phyloP scores from a whole-genome alignment of 768 basidiomycete species.

The Kwoniella mangroviensis region DNA sequence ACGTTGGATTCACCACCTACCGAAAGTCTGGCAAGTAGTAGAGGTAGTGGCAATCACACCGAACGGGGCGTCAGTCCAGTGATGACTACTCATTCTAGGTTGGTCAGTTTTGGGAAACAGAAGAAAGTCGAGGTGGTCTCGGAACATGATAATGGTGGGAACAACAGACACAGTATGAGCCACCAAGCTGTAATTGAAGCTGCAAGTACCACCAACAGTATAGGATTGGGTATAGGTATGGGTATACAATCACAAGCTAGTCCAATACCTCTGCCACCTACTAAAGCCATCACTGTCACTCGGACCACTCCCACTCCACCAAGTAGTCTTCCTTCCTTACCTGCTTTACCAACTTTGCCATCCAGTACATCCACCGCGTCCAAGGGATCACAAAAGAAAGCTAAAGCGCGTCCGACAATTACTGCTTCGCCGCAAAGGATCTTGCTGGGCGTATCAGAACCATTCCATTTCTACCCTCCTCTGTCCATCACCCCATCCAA shows the following conservation, averaged over 20 bases:
- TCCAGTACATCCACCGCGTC: slow-evolving; percentile 12
- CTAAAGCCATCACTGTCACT: slow-evolving; percentile 9
- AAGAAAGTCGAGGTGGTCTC: slow-evolving; percentile 16
- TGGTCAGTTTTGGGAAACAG: slow-evolving; percentile 37
- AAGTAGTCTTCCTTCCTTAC: slow-evolving; percentile 36
- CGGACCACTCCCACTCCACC: slow-evolving; percentile 31
- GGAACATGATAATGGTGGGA: slow-evolving; percentile 1
- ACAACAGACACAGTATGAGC: slow-evolving; percentile 8
- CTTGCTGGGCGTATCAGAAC: slow-evolving; percentile 44
- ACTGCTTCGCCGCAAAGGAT: slow-evolving; percentile 28
- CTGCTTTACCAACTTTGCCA: slow-evolving; percentile 30
- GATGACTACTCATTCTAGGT: slow-evolving; percentile 29
- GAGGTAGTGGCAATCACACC: slow-evolving; percentile 12
- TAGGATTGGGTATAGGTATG: slow-evolving; percentile 17
- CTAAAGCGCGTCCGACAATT: not conserved
- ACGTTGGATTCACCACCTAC: slow-evolving; percentile 40
- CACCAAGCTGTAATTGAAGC: slow-evolving; percentile 22
- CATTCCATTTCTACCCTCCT: slow-evolving; percentile 47
- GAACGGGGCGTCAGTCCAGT: slow-evolving; percentile 25
- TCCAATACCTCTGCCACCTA: slow-evolving; percentile 19
- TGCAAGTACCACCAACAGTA: slow-evolving; percentile 3
- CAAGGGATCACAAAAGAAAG: not conserved
- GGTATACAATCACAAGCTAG: slow-evolving; percentile 15
- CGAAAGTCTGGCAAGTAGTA: slow-evolving; percentile 21
- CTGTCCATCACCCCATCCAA: slow-evolving; percentile 26